phyloP scores from a whole-genome alignment of 768 basidiomycete species.

The Sarcomyxa edulis region DNA sequence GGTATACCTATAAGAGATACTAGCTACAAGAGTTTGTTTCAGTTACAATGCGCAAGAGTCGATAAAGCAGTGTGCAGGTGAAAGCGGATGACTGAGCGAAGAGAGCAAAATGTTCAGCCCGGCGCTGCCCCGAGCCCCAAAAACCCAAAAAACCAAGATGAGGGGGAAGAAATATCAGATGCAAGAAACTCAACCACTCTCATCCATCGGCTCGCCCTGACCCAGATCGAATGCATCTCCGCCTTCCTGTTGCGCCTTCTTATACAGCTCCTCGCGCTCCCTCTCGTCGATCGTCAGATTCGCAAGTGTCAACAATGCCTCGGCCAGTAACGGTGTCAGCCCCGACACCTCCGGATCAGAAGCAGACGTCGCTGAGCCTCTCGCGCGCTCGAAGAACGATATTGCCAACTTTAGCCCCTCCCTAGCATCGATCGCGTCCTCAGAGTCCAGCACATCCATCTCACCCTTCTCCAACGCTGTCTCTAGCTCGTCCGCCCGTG shows the following conservation, averaged over 20 bases:
- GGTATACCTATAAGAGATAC: too few species aligned
- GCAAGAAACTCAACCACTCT: conserved; percentile 6
- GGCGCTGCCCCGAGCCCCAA: too few species aligned
- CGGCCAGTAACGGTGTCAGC: conserved; percentile 32
- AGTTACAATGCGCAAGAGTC: too few species aligned
- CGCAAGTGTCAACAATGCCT: conserved; percentile 54
- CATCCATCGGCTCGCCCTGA: conserved; percentile 19
- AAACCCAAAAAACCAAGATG: too few species aligned
- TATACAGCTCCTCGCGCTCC: conserved; percentile 47
- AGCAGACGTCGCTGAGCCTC: conserved; percentile 21
- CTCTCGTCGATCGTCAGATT: conserved; percentile 47
- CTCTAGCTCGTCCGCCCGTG: conserved; percentile 51
- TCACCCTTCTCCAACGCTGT: conserved; percentile 41
- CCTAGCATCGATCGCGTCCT: conserved; percentile 53
- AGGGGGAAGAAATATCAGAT: too few species aligned
- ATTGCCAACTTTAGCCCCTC: conserved; percentile 39
- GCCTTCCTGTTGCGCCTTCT: conserved; percentile 42
- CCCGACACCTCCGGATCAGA: conserved; percentile 18
- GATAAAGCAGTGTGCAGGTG: too few species aligned
- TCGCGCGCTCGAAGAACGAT: conserved; percentile 36
- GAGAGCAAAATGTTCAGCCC: too few species aligned
- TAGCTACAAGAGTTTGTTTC: too few species aligned
- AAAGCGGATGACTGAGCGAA: too few species aligned
- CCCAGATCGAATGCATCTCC: conserved; percentile 31
- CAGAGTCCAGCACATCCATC: conserved; percentile 28